These are phyloP conservation scores for Alloteropsis angusta DNA, from an alignment of 202 grass and related monocot species.

Conservation along the genomic window DNA sequence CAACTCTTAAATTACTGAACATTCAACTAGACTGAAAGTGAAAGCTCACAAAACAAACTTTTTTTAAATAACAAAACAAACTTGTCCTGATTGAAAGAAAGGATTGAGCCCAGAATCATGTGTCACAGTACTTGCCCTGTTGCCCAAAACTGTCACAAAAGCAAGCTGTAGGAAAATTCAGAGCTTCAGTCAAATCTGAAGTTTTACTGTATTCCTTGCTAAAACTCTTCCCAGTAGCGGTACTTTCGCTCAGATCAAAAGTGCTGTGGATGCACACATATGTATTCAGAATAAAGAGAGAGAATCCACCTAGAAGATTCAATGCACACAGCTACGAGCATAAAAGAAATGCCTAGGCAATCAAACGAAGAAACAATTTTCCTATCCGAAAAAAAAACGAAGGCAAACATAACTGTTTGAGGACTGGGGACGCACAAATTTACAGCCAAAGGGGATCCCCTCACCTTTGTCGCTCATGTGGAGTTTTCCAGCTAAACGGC, in stretches of 20 bases:
- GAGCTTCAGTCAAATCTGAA: no score
- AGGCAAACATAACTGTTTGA: background rate
- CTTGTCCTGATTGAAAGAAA: background rate
- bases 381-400: no score
- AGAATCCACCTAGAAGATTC: background rate
- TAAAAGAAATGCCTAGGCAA: background rate
- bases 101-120: background rate
- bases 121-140: background rate
- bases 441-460: no score
- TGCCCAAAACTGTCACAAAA: background rate
- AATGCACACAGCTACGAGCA: background rate
- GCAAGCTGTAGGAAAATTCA: background rate
- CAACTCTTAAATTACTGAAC: background rate
- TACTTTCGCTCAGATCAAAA: background rate
- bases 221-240: background rate
- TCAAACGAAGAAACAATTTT: background rate
- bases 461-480: no score
- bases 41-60: background rate
- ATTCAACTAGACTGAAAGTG: background rate
- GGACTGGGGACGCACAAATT: no score
- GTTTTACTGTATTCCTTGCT: no score
- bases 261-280: background rate
- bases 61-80: no score
- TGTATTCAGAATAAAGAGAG: background rate
- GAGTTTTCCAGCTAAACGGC: no score